These are phyloP conservation scores for Artemisia argyi DNA, from an alignment of 129 eudicot species.

Conservation along the genomic window DNA sequence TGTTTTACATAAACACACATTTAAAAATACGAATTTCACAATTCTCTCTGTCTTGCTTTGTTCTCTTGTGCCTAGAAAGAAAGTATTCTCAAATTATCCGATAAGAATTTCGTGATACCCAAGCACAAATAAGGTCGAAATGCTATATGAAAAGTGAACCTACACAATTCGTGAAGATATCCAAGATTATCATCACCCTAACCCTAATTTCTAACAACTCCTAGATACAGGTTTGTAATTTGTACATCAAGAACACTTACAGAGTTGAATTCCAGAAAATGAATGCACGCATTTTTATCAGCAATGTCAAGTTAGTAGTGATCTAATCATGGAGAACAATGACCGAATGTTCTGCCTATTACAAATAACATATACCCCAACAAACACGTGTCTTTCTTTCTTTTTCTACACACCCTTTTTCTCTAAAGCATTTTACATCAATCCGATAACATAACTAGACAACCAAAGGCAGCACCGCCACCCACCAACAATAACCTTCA, in stretches of 20 bases:
- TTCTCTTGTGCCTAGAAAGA: too few species aligned
- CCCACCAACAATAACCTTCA: neutral
- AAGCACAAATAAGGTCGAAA: too few species aligned
- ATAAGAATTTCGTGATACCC: too few species aligned
- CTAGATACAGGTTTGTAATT: neutral
- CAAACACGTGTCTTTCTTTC: conserved; percentile 8
- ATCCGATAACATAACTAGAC: conserved; percentile 10
- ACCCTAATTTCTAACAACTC: too few species aligned
- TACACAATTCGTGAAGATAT: too few species aligned
- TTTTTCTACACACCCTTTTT: conserved; percentile 26
- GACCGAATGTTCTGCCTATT: conserved; percentile 22
- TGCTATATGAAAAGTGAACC: too few species aligned
- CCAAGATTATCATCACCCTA: too few species aligned
- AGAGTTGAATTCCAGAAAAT: neutral
- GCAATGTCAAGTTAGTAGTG: conserved; percentile 16
- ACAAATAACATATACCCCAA: conserved; percentile 32
- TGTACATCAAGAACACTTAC: neutral
- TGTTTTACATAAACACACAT: too few species aligned
- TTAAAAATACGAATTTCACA: too few species aligned
- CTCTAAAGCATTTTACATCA: conserved; percentile 4
- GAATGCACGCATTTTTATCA: neutral
- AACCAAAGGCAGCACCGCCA: too few species aligned
- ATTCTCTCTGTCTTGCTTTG: too few species aligned
- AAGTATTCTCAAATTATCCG: too few species aligned
- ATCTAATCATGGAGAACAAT: conserved; percentile 19